phyloP scores from a whole-genome alignment of 257 asterid species.

The Forsythia viridissima region DNA sequence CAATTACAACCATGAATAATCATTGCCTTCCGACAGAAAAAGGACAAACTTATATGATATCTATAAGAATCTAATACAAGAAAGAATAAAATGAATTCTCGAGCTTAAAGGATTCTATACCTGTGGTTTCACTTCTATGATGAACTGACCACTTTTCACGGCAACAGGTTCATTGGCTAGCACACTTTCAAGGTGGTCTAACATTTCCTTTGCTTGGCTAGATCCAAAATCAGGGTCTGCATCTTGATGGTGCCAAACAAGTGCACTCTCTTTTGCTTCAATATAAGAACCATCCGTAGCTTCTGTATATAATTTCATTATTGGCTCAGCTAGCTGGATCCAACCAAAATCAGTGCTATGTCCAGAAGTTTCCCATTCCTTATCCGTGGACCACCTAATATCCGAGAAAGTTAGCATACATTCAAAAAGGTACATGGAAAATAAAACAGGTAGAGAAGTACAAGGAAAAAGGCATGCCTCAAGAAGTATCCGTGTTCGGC shows the following conservation, averaged over 20 bases:
- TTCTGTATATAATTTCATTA: constrained; percentile 51
- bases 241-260: constrained; percentile 54
- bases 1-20: too few species aligned
- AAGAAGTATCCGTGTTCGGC: constrained; percentile 53
- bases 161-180: constrained; percentile 54
- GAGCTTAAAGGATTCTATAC: constrained; percentile 13
- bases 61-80: background rate
- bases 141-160: constrained; percentile 53
- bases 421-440: background rate
- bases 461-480: constrained; percentile 24
- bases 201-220: constrained; percentile 53
- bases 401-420: background rate
- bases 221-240: constrained; percentile 57
- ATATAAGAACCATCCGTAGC: constrained; percentile 52
- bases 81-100: background rate
- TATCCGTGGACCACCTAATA: constrained; percentile 39
- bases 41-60: too few species aligned
- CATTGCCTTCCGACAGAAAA: too few species aligned
- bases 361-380: constrained; percentile 43
- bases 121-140: constrained; percentile 60
- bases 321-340: constrained; percentile 52
- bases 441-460: background rate
- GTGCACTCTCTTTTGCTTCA: constrained; percentile 50
- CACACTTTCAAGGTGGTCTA: constrained; percentile 54
- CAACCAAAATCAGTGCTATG: constrained; percentile 46